Evolutionary conservation across 495 filamentous ascomycete genomes (phyloP).

Genomic region (Hypoxylon cercidicola): DNA sequence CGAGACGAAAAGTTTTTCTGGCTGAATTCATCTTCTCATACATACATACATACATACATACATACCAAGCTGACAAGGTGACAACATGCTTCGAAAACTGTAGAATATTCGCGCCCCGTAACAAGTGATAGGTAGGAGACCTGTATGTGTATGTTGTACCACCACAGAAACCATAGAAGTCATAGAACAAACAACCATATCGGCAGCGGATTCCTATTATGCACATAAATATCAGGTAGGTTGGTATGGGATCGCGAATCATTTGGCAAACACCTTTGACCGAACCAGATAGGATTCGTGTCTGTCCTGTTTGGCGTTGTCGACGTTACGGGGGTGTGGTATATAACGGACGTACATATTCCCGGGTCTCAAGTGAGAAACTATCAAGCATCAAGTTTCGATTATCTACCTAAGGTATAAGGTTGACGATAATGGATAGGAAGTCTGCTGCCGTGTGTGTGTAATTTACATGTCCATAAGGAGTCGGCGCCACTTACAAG

Average conservation of each 20-base stretch:
- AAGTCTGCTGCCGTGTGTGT: too few species aligned
- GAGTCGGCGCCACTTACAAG: too few species aligned
- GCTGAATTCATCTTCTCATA: slow-evolving; percentile 5
- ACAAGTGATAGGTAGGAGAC: background rate
- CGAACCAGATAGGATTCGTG: background rate
- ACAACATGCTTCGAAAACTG: slow-evolving; percentile 3
- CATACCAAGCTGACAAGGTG: background rate
- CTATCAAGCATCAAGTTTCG: too few species aligned
- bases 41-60: too few species aligned
- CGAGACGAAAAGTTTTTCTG: slow-evolving; percentile 19
- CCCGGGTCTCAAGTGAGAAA: too few species aligned
- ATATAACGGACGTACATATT: too few species aligned
- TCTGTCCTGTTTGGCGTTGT: background rate
- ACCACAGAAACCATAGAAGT: background rate
- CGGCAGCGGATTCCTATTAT: slow-evolving; percentile 34
- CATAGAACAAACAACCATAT: slow-evolving; percentile 21
- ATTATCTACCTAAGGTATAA: too few species aligned
- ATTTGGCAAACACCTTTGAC: background rate
- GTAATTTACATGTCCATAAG: too few species aligned
- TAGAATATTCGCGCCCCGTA: slow-evolving; percentile 25
- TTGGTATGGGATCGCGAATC: slow-evolving; percentile 1
- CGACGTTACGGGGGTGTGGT: too few species aligned
- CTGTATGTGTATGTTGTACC: slow-evolving; percentile 1
- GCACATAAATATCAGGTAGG: slow-evolving; percentile 7
- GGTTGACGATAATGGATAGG: too few species aligned